Evolutionary conservation across 345 rosid genomes (phyloP), one percentile per base, ranked within the genome.

Genomic region (Hirschfeldia incana): DNA sequence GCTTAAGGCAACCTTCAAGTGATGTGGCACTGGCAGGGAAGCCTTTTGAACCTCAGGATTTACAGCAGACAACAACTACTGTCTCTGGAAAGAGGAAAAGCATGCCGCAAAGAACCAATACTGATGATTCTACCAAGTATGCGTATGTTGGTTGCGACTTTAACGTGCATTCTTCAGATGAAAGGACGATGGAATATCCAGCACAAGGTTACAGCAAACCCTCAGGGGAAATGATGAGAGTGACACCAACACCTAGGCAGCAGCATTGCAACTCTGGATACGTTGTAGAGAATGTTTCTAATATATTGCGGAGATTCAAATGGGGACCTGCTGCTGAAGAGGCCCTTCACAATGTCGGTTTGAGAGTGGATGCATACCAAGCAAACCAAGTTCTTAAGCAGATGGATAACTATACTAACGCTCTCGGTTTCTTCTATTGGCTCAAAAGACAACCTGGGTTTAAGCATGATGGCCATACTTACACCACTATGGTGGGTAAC

Each of bases 401-500:
- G 84, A 85, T 93, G 70, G 92, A 86, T 73, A 96, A 93, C 71
- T 91, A 87, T 64, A 66, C 80, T 1, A 92, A 91, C 68, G 97
- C 99, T 53, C 93, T 89, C 36, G 90, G 89, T 17, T 91, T 93
- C 83, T 95, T 95, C 83, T 44, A 88, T 84, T 95, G 99, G 98
- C 87, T 95, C 66, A 95, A 90, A 83, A 69, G 67, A 70, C 88
- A 82, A 78, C 83, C 91, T 55, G 85, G 93, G 30, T 95, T 87
- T 87, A 90, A 91, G 83, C 99, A 95, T 65, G 98, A 93, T 84
- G 93, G 87, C 32, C 98, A 95, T 79, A 95, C 99, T 59, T 95
- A 91, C 77, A 95, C 99, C 39, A 95, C 98, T 53, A 93, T 95
- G 99, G 88, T 93, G n/a, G 99, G 97, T 59, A 89, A 93, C 78